A percentile compares a stretch with the other conserved stretches of the same genome.
phyloP scores from a whole-genome alignment of 768 basidiomycete species.

The Termitomyces sp. region DNA sequence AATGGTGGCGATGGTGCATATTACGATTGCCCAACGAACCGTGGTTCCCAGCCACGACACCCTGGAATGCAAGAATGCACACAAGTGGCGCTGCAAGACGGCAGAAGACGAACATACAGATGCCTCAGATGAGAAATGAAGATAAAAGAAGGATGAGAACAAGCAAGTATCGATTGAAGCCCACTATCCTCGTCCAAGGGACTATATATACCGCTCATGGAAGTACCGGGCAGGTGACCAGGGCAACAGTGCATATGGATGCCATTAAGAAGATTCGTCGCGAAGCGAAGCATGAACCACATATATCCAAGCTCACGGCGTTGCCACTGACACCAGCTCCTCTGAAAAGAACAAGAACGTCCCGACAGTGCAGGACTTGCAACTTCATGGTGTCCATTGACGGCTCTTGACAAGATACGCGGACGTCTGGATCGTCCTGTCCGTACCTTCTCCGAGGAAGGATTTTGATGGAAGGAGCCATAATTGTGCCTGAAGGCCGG shows the following conservation, averaged over 20 bases:
- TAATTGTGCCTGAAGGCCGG: not conserved
- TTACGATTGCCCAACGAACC: conserved; percentile 3
- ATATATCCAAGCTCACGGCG: not conserved
- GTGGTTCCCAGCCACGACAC: conserved; percentile 11
- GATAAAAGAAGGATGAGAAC: not conserved
- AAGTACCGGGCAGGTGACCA: conserved; percentile 7
- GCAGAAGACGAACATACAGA: not conserved
- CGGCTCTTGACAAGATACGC: conserved; percentile 16
- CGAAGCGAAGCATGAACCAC: conserved; percentile 7
- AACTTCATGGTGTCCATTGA: not conserved
- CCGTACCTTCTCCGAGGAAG: conserved; percentile 9
- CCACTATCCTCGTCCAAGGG: not conserved
- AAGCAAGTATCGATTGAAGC: not conserved
- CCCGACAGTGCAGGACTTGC: not conserved
- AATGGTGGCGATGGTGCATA: conserved; percentile 10
- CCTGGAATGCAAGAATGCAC: conserved; percentile 12
- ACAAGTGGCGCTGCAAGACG: conserved; percentile 5
- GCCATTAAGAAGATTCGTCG: conserved; percentile 8
- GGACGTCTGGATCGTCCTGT: conserved; percentile 15
- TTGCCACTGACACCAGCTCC: not conserved
- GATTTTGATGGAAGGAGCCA: not conserved
- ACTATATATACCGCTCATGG: conserved; percentile 7
- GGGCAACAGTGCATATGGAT: conserved; percentile 5
- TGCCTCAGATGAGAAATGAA: not conserved
- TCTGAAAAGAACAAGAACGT: not conserved